phyloP scores from a whole-genome alignment of 371 early-diverging fungal genomes.

The Mucor irregularis region DNA sequence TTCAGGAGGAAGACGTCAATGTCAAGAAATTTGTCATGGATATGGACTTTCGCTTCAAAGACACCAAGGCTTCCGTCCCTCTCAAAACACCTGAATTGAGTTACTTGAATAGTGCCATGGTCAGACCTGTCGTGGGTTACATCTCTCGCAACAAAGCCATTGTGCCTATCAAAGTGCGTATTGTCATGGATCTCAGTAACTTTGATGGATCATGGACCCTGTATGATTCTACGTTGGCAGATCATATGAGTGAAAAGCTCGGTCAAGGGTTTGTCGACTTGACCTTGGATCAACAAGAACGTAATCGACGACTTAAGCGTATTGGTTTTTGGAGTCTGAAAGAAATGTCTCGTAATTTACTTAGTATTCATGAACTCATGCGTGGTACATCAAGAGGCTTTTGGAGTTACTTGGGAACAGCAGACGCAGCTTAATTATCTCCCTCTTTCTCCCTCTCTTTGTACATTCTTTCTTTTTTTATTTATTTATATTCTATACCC shows the following conservation, averaged over 20 bases:
- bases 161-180: constrained; percentile 79
- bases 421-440: no score
- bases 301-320: constrained; percentile 78
- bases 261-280: constrained; percentile 81
- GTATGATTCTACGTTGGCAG: constrained; percentile 81
- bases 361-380: constrained; percentile 76
- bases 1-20: not conserved
- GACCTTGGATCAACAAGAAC: constrained; percentile 82
- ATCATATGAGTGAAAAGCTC: constrained; percentile 77
- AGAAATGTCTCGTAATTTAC: constrained; percentile 71
- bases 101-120: constrained; percentile 82
- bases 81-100: constrained; percentile 68
- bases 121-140: constrained; percentile 93
- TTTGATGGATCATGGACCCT: constrained; percentile 95
- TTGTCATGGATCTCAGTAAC: constrained; percentile 78
- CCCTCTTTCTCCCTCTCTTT: not conserved
- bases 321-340: constrained; percentile 90
- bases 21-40: constrained; percentile 55
- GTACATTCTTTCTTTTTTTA: not conserved
- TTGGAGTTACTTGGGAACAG: constrained; percentile 74
- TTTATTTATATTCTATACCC: not conserved
- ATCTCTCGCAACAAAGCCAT: constrained; percentile 90
- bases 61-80: constrained; percentile 89
- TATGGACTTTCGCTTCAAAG: constrained; percentile 82
- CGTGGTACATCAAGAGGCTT: constrained; percentile 78